These are phyloP conservation scores for Trichosporon faecale DNA, from an alignment of 1,284 basidiomycete genomes.

Conservation along the genomic window DNA sequence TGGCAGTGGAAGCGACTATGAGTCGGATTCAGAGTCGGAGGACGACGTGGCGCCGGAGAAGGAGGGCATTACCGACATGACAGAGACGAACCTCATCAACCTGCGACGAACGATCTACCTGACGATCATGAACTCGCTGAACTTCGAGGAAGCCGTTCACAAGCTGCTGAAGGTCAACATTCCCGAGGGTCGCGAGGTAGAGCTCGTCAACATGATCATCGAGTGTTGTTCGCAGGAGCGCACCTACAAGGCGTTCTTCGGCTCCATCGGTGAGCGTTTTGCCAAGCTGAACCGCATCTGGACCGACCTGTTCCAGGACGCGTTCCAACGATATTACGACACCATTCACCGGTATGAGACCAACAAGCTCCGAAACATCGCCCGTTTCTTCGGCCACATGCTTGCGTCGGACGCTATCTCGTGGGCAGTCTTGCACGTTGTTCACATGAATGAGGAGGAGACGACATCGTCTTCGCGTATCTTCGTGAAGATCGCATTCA, in stretches of 20 bases:
- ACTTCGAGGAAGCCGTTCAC: conserved; percentile 98
- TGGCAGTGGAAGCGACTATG: conserved; percentile 68
- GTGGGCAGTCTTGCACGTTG: conserved; percentile 78
- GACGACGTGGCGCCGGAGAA: conserved; percentile 66
- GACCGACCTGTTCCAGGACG: conserved; percentile 83
- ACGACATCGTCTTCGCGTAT: conserved; percentile 95
- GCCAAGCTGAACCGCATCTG: conserved; percentile 92
- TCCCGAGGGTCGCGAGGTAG: conserved; percentile 89
- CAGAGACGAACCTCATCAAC: conserved; percentile 94
- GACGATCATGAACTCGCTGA: conserved; percentile 97
- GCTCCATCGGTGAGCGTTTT: conserved; percentile 91
- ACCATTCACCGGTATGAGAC: conserved; percentile 99
- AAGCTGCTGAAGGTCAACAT: conserved; percentile 93
- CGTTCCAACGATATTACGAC: conserved; percentile 86
- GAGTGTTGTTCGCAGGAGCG: conserved; percentile 99
- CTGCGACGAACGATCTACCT: conserved; percentile 90
- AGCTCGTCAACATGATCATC: conserved; percentile 96
- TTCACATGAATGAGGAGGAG: conserved; percentile 96
- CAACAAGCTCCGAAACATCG: conserved; percentile 94
- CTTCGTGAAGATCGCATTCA: conserved; percentile 94
- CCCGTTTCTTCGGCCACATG: conserved; percentile 90
- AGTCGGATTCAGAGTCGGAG: conserved; percentile 62
- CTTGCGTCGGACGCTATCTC: conserved; percentile 80
- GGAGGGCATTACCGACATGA: conserved; percentile 88
- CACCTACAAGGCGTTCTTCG: conserved; percentile 94